Percentiles rank a stretch among this genome's conserved stretches.
These are phyloP conservation scores for Dendrothele bispora DNA, from an alignment of 768 basidiomycete genomes.

Conservation along the genomic window DNA sequence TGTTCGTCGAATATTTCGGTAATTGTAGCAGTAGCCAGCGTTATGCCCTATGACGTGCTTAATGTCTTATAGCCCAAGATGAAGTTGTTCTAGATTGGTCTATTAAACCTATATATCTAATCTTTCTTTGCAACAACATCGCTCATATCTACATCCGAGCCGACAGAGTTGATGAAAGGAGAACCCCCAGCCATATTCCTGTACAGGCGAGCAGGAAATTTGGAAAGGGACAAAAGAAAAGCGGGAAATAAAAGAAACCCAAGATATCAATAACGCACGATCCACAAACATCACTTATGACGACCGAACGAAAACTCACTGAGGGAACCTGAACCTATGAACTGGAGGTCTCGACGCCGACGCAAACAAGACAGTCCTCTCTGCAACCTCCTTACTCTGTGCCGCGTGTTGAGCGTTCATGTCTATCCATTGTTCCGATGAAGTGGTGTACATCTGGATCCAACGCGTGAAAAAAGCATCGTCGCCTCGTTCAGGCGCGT, in stretches of 20 bases:
- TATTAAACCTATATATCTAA: background rate
- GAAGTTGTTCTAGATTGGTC: background rate
- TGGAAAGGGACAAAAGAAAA: slow-evolving; percentile 4
- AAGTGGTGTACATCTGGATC: slow-evolving; percentile 57
- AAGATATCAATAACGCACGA: too few species aligned
- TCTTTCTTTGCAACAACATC: slow-evolving; percentile 32
- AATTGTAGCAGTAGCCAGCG: background rate
- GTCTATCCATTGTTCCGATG: slow-evolving; percentile 53
- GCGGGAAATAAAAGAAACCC: too few species aligned
- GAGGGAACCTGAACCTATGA: slow-evolving; percentile 69
- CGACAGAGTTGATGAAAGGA: slow-evolving; percentile 61
- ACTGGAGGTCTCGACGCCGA: slow-evolving; percentile 47
- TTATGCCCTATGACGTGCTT: too few species aligned
- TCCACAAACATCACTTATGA: background rate
- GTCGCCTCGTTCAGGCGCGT: slow-evolving; percentile 59
- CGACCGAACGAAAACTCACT: slow-evolving; percentile 49
- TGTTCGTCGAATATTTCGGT: background rate
- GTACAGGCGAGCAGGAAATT: slow-evolving; percentile 10
- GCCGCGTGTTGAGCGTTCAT: slow-evolving; percentile 59
- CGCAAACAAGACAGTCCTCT: slow-evolving; percentile 42
- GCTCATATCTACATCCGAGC: slow-evolving; percentile 38
- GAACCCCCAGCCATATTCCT: slow-evolving; percentile 63
- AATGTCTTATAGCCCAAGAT: background rate
- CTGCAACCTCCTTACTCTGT: slow-evolving; percentile 40
- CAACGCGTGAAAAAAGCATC: slow-evolving; percentile 67